phyloP scores from a whole-genome alignment of 2,329 filamentous ascomycete species.

The Periconia macrospinosa region DNA sequence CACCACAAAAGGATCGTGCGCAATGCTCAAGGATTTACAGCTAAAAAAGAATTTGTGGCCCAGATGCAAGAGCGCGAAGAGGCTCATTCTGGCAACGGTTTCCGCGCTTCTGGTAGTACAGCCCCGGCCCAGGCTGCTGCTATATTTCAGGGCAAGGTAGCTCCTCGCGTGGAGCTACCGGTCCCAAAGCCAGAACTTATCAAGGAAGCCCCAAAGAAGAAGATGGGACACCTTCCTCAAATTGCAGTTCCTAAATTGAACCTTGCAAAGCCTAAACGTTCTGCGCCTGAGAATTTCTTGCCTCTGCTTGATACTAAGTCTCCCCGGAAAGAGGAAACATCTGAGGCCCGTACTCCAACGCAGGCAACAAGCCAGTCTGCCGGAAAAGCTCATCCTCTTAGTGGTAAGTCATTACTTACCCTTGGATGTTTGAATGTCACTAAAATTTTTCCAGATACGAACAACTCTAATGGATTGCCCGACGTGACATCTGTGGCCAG shows the following conservation, averaged over 20 bases:
- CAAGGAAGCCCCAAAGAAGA: constrained; percentile 8
- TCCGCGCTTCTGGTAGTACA: background rate
- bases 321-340: background rate
- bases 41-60: background rate
- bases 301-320: too few species aligned
- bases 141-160: background rate
- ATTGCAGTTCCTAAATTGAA: constrained; percentile 19
- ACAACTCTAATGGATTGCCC: background rate
- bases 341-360: background rate
- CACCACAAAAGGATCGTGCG: background rate
- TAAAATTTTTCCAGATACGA: constrained; percentile 3
- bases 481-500: constrained; percentile 7
- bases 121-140: background rate
- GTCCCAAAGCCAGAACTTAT: background rate
- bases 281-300: background rate
- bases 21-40: background rate
- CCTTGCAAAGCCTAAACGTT: background rate
- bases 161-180: background rate
- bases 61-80: background rate
- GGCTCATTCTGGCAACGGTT: background rate
- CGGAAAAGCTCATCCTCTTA: too few species aligned
- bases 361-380: background rate
- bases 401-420: background rate
- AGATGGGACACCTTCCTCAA: constrained; percentile 5
- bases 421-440: background rate